These are phyloP conservation scores for Lepidium africanum DNA, from an alignment of 345 rosid species.

Conservation along the genomic window DNA sequence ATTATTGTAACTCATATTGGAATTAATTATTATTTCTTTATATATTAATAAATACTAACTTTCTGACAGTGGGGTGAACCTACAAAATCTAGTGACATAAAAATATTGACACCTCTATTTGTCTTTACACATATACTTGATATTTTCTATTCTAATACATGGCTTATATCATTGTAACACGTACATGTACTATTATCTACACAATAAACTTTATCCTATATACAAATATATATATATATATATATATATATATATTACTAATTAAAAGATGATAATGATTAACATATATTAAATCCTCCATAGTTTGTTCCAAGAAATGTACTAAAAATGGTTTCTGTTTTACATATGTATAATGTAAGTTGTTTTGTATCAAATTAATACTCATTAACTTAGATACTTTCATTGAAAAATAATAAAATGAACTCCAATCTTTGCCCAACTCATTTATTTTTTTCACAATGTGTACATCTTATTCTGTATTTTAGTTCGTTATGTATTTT, in stretches of 20 bases:
- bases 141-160: neutral
- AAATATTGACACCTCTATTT: conserved; percentile 11
- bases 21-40: conserved; percentile 3
- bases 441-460: neutral
- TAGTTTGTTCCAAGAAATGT: no score
- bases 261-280: neutral
- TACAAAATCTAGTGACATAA: conserved; percentile 30
- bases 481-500: no score
- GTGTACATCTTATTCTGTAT: no score
- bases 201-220: neutral
- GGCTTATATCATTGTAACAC: conserved; percentile 2
- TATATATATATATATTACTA: neutral
- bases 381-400: neutral
- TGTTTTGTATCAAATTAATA: neutral
- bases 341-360: neutral
- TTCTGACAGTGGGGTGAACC: conserved; percentile 21
- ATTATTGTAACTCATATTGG: conserved; percentile 19
- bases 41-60: neutral
- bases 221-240: neutral
- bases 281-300: neutral
- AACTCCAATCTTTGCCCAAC: neutral
- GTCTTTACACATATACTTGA: conserved; percentile 18
- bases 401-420: neutral
- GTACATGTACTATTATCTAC: neutral
- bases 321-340: neutral